These are phyloP conservation scores for Beauveria brongniartii DNA, from an alignment of 2,329 filamentous ascomycete species.

Conservation along the genomic window DNA sequence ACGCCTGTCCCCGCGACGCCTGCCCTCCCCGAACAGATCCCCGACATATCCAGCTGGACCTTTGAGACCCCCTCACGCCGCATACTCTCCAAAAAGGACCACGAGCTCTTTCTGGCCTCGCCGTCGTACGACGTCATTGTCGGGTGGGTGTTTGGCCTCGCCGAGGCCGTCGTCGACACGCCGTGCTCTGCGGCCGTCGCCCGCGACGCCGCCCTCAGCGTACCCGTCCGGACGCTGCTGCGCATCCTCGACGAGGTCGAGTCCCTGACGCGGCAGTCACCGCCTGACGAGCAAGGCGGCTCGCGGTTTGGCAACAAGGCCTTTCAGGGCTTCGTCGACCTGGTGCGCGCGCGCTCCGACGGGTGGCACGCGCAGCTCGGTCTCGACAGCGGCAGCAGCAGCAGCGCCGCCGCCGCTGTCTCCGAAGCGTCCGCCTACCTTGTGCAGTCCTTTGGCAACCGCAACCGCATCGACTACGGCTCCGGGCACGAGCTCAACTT, in stretches of 20 bases:
- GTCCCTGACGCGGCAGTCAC: constrained; percentile 56
- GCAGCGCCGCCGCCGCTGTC: constrained; percentile 37
- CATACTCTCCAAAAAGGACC: constrained; percentile 75
- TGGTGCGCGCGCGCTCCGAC: constrained; percentile 45
- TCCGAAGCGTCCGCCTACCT: constrained; percentile 75
- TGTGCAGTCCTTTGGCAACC: constrained; percentile 75
- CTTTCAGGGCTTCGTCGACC: constrained; percentile 75
- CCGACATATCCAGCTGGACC: constrained; percentile 48
- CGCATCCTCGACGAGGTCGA: constrained; percentile 63
- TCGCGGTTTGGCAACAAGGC: constrained; percentile 92
- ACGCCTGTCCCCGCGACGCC: constrained; percentile 69
- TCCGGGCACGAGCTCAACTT: constrained; percentile 98
- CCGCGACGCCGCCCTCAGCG: constrained; percentile 47
- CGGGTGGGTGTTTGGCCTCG: constrained; percentile 78
- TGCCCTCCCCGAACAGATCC: constrained; percentile 54
- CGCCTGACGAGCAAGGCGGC: constrained; percentile 76
- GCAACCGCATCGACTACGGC: constrained; percentile 85
- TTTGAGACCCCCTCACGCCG: constrained; percentile 65
- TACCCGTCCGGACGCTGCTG: constrained; percentile 55
- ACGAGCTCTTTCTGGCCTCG: constrained; percentile 72
- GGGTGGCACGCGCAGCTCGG: constrained; percentile 59
- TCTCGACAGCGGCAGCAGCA: constrained; percentile 40
- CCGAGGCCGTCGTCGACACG: constrained; percentile 68
- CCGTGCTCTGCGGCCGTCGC: constrained; percentile 51
- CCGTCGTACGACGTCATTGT: constrained; percentile 67